phyloP scores from a whole-genome alignment of 2,329 filamentous ascomycete species.

The Epichloe sibirici region DNA sequence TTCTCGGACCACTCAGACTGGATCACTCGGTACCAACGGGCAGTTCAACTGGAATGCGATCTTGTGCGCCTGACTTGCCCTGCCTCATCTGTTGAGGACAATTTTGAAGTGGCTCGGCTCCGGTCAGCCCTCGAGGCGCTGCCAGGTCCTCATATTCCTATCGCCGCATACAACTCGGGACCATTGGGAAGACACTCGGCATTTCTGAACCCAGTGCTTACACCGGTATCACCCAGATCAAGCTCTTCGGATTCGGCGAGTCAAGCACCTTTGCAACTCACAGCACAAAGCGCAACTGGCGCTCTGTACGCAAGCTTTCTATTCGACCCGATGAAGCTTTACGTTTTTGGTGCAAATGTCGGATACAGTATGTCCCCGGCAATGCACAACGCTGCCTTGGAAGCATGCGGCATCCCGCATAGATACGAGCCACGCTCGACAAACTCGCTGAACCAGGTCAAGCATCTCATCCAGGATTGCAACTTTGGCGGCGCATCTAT shows the following conservation, averaged over 20 bases:
- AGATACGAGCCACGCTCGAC: conserved; percentile 53
- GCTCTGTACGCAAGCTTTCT: conserved; percentile 56
- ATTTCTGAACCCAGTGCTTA: conserved; percentile 54
- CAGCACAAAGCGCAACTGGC: conserved; percentile 49
- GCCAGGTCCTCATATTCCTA: conserved; percentile 30
- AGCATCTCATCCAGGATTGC: conserved; percentile 49
- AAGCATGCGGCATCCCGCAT: conserved; percentile 56
- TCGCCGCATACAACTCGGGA: conserved; percentile 56
- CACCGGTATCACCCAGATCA: conserved; percentile 39
- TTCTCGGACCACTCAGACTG: conserved; percentile 45
- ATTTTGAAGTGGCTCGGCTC: conserved; percentile 46
- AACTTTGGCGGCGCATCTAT: conserved; percentile 62
- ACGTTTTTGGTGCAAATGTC: conserved; percentile 62
- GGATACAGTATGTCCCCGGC: conserved; percentile 63
- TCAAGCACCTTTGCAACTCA: conserved; percentile 28
- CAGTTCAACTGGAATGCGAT: conserved; percentile 45
- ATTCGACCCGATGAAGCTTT: conserved; percentile 57
- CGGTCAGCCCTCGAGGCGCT: conserved; percentile 34
- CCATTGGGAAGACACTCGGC: conserved; percentile 49
- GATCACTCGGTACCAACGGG: conserved; percentile 45
- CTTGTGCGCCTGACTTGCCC: conserved; percentile 49
- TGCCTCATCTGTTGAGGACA: conserved; percentile 46
- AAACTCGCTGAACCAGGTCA: conserved; percentile 48
- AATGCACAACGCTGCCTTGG: conserved; percentile 64
- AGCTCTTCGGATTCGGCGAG: conserved; percentile 5